phyloP scores from a whole-genome alignment of 352 stramenopile species.

The Phytophthora citrophthora region DNA sequence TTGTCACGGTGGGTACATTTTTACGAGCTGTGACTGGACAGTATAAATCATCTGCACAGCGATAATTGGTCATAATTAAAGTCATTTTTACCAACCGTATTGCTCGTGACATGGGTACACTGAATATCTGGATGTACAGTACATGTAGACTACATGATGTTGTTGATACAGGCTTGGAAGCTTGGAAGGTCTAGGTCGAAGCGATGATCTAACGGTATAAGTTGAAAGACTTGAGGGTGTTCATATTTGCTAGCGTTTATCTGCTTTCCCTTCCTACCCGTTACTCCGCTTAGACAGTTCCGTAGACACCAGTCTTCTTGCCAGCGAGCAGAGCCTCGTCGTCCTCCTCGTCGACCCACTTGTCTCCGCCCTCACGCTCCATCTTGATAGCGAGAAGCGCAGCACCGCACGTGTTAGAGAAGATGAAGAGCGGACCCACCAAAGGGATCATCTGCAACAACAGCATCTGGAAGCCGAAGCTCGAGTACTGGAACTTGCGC shows the following conservation, averaged over 20 bases:
- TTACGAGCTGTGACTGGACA: conserved; percentile 3
- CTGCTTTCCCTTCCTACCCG: background rate
- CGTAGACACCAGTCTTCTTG: conserved; percentile 29
- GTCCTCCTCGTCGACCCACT: conserved; percentile 33
- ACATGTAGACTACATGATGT: no score
- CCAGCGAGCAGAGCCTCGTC: conserved; percentile 23
- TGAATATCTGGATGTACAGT: no score
- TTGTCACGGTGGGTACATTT: conserved; percentile 9
- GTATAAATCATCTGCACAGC: conserved; percentile 15
- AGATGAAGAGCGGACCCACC: conserved; percentile 60
- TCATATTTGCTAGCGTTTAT: no score
- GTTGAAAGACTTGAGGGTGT: no score
- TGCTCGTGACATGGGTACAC: no score
- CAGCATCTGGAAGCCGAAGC: conserved; percentile 61
- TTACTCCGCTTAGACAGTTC: conserved; percentile 24
- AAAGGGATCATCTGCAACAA: conserved; percentile 67
- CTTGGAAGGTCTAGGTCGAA: no score
- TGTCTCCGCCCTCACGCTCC: conserved; percentile 48
- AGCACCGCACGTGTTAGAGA: conserved; percentile 68
- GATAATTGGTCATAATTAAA: no score
- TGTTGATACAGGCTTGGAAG: no score
- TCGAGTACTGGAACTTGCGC: conserved; percentile 52
- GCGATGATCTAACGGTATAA: no score
- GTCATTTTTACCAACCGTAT: no score
- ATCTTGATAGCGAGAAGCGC: conserved; percentile 63